Base-by-base conservation (phyloP, 2,329 filamentous ascomycete species). In the Pleomassaria siparia region DNA sequence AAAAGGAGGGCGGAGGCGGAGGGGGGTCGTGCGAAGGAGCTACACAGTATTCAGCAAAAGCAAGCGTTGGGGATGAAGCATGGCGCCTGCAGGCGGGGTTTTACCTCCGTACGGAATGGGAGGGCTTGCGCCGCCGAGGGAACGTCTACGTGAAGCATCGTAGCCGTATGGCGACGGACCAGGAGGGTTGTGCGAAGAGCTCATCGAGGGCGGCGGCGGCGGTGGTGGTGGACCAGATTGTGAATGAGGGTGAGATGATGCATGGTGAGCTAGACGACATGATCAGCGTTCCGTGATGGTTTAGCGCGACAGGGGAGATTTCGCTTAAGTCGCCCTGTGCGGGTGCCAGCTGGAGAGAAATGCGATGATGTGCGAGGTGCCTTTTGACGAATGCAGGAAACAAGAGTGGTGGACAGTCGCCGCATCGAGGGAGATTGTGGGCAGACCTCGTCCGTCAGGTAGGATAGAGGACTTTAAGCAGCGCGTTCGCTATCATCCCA, bases 91-190 rank as follows among this genome's bases (percentile, higher is more conserved):
- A 44, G 43, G 58, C 51, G 60, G 56, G 35, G 53, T 44, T 47
- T 41, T 63, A 69, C 70, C 64, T 66, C 56, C 60, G 46, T 66
- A 69, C 24, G 66, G 69, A 52, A 66, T 53, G 2, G 62, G 58
- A 22, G 66, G 62, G 44, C 60, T 67, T 40, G 48, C 64, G 44
- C 64, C 71, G 49, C 74, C 75, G 35, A 77, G 60, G 16, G 76
- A 77, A 41, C 56, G 66, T 50, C 73, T 65, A 49, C 75, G 71
- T 43, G 72, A 62, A 26, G 64, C 60, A 49, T 77, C 75, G 59
- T 71, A 75, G 45, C 65, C 65, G 50, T 72, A 71, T 22, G 66
- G 63, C 65, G 75, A 71, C 48, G 62, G 64, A 41, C 55, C 60
- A 26, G 70, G 50, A 16, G 59, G 44, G 47, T 56, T 61, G 48